Base-by-base conservation (phyloP, 2,329 filamentous ascomycete genomes). In the Rutstroemia sp. region DNA sequence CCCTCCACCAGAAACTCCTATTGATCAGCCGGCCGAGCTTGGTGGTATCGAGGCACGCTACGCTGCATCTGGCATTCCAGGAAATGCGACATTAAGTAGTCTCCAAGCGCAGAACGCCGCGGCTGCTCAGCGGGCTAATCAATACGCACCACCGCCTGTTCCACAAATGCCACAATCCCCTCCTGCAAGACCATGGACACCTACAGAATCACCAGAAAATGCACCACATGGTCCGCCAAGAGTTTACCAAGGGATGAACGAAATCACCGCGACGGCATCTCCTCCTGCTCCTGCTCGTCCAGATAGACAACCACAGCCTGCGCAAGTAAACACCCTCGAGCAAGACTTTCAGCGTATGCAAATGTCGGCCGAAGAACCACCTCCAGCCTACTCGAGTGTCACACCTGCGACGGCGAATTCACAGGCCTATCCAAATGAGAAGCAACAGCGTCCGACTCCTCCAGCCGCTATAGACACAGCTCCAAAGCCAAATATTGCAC, bases 311-410 rank as follows among this genome's bases (percentile, higher is more conserved):
- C 60, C 60, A 47, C 62, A 68, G 34, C 62, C 63, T 27, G 70
- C 83, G 34, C 82, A 85, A 63, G 77, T 82, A 58, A 90, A 82
- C 73, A 81, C 88, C n/a, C 72, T 96, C 38, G 89, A 95, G 67
- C 86, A 91, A 64, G 92, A 96, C 64, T 88, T 96, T 69, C 84
- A 90, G 63, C 84, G 90, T 17, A 80, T 96, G 79, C 84, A 89
- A 63, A 79, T 89, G 63, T 80, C 85, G 30, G 37, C 34, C 23
- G 88, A 89, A 21, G 91, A 90, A 54, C 92, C 92, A 14, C 94
- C 94, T 19, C 94, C 94, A n/a, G 92, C 94, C 5, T 99, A 99
- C 71, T 94, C 90, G 9, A 94, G 86, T 65, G 82, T 95, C 47
- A 82, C 78, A 57, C 72, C 76, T 17, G 67, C 76, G 30, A 75